These are phyloP conservation scores for Myriangium duriaei DNA, from an alignment of 2,329 filamentous ascomycete species.

Conservation along the genomic window DNA sequence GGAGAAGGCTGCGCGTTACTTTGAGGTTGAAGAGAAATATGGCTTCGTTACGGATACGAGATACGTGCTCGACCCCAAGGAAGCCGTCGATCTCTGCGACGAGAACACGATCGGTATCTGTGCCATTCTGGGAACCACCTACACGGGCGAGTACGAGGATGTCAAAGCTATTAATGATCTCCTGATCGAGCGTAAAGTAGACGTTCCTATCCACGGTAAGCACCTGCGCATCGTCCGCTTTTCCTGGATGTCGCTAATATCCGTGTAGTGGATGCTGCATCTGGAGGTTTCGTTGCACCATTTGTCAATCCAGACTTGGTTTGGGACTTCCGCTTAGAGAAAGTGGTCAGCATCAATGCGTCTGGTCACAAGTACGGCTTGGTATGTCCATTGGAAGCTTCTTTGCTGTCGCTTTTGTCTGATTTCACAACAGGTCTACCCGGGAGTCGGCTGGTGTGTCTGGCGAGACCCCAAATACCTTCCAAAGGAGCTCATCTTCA, in stretches of 20 bases:
- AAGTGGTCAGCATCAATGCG: slow-evolving; percentile 86
- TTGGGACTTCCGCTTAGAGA: slow-evolving; percentile 86
- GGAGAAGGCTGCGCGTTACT: slow-evolving; percentile 57
- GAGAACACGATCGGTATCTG: slow-evolving; percentile 83
- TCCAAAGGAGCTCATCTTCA: slow-evolving; percentile 89
- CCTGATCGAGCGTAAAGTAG: slow-evolving; percentile 58
- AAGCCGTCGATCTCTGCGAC: slow-evolving; percentile 49
- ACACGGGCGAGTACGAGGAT: slow-evolving; percentile 93
- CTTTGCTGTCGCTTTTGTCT: not conserved
- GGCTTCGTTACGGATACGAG: slow-evolving; percentile 50
- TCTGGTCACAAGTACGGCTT: slow-evolving; percentile 80
- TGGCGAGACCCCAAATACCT: slow-evolving; percentile 77
- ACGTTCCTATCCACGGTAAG: slow-evolving; percentile 63
- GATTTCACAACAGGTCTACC: slow-evolving; percentile 48
- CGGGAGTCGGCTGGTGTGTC: slow-evolving; percentile 86
- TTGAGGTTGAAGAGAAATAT: slow-evolving; percentile 79
- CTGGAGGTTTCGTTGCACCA: slow-evolving; percentile 83
- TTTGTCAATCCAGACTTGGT: slow-evolving; percentile 73
- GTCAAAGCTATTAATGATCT: slow-evolving; percentile 86
- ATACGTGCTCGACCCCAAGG: slow-evolving; percentile 51
- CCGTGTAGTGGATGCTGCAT: slow-evolving; percentile 64
- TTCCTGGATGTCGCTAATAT: not conserved
- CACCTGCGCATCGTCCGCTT: too few relatives aligned
- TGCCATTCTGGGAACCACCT: slow-evolving; percentile 80
- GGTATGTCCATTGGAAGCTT: slow-evolving; percentile 23